Conservation (phyloP, 768 basidiomycete species). For the Butyriboletus loyo region DNA sequence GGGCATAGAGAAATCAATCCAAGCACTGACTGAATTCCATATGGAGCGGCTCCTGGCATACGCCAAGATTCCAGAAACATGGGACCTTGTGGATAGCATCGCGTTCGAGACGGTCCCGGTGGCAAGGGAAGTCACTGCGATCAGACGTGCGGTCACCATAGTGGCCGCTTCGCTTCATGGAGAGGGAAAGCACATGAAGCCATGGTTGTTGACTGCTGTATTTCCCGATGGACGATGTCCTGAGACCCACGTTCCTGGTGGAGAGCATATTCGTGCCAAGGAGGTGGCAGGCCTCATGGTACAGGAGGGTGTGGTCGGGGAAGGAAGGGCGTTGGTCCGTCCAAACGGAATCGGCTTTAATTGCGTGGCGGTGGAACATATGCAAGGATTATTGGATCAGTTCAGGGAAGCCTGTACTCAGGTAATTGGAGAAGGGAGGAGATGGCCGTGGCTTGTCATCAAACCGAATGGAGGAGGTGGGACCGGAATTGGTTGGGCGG, state of each 20-base stretch:
- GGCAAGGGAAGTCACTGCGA: constrained; percentile 59
- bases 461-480: constrained; percentile 71
- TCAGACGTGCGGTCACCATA: constrained; percentile 54
- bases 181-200: constrained; percentile 39
- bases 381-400: constrained; percentile 39
- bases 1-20: constrained; percentile 39
- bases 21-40: constrained; percentile 61
- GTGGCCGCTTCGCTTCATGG: constrained; percentile 30
- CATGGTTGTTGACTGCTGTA: constrained; percentile 75
- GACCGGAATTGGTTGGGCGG: constrained; percentile 33
- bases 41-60: constrained; percentile 56
- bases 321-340: constrained; percentile 17
- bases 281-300: constrained; percentile 46
- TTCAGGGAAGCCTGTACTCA: constrained; percentile 29
- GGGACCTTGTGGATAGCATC: constrained; percentile 57
- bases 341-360: constrained; percentile 71
- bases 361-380: constrained; percentile 52
- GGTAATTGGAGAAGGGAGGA: constrained; percentile 6
- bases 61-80: constrained; percentile 44
- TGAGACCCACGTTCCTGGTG: constrained; percentile 33
- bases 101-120: constrained; percentile 82
- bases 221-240: constrained; percentile 52
- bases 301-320: constrained; percentile 12
- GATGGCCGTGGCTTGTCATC: constrained; percentile 53
- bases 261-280: constrained; percentile 26